Evolutionary conservation across 2,329 filamentous ascomycete species (phyloP), one percentile per base, ranked within the genome.

Genomic region (Botrytis medusae): DNA sequence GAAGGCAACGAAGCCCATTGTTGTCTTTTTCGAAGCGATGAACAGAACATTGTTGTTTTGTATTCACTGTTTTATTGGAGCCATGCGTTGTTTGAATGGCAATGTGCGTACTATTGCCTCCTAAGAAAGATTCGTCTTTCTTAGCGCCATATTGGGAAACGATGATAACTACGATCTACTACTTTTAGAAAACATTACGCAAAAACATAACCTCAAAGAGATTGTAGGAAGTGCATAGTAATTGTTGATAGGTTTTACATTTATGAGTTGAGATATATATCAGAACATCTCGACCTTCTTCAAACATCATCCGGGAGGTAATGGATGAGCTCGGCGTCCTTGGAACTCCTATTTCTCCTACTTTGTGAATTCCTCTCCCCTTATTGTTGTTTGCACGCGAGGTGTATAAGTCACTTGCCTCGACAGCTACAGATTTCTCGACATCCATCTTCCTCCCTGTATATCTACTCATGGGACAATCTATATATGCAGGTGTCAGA

Each of bases 11-110:
- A 73, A 34, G 75, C 73, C 79, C 79, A 81, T 72, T 81, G 77
- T 20, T 62, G 67, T 34, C 80, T 77, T 69, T 76, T 79, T 59
- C 80, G 78, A 42, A 82, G 72, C 16, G 77, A 78, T 25, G 78
- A 77, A 72, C 79, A 82, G 69, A 82, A 82, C 79, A 81, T 80
- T n/a, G 51, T 67, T 57, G 20, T 18, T 54, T 4, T 18, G 48
- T 9, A 46, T 8, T 37, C 22, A 12, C 51, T 20, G 37, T 25
- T 29, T 46, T 37, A 18, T 48, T 37, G 34, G 32, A 18, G 12
- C 6, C 7, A 32, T 32, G 42, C 9, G 16, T n/a, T 54, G 37
- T 42, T 32, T 10, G 22, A n/a, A 14, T 57, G 37, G 14, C 22
- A 37, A 25, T 29, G 14, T 68, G 20, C 32, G 18, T 32, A 32